Conservation (phyloP, 139 green algal genomes). For the Chlamydomonas schloesseri region DNA sequence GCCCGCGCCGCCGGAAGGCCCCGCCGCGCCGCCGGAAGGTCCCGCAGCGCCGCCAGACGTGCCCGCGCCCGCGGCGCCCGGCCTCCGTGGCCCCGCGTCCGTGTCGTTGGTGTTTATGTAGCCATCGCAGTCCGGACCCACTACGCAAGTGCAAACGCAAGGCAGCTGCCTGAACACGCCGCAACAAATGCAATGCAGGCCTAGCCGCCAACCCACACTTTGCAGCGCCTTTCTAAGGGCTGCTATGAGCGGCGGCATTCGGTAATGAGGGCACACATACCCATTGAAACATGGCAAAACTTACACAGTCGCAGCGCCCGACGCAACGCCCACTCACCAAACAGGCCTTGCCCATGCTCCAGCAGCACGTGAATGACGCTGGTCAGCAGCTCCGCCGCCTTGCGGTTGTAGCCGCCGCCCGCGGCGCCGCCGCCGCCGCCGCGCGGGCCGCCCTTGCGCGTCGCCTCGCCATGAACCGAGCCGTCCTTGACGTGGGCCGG, state of each 20-base stretch:
- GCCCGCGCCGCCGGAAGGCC: neutral
- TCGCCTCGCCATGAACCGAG: too few relatives aligned
- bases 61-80: neutral
- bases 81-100: neutral
- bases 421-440: too few relatives aligned
- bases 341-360: constrained; percentile 43
- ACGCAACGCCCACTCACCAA: too few relatives aligned
- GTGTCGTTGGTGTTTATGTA: constrained; percentile 61
- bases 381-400: neutral
- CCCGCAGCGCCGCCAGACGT: neutral
- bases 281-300: too few relatives aligned
- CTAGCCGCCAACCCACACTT: too few relatives aligned
- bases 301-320: too few relatives aligned
- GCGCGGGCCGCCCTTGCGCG: too few relatives aligned
- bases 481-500: neutral
- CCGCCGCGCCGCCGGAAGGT: neutral
- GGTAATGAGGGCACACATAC: too few relatives aligned
- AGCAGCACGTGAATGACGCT: constrained; percentile 52
- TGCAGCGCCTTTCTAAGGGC: too few relatives aligned
- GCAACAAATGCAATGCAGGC: too few relatives aligned
- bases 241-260: too few relatives aligned
- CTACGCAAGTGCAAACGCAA: neutral
- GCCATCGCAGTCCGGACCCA: constrained; percentile 68
- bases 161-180: too few relatives aligned
- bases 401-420: neutral